Evolutionary conservation across 1,284 basidiomycete species (phyloP).

Genomic region (Ustilago vetiveriae): DNA sequence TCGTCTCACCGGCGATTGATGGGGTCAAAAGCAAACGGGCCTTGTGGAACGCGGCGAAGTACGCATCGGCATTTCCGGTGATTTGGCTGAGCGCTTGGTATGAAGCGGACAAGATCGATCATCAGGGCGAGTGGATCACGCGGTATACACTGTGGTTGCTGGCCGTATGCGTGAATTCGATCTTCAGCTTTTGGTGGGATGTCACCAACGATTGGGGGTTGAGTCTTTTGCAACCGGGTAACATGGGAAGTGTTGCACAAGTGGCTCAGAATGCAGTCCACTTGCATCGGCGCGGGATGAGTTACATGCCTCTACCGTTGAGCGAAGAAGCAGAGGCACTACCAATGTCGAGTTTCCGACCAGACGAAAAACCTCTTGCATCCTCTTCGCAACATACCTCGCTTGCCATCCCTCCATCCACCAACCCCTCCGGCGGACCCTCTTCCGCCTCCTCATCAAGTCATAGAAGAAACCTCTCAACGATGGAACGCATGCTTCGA

Average conservation of each 20-base stretch:
- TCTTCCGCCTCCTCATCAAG: not conserved
- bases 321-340: slow-evolving; percentile 18
- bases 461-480: slow-evolving; percentile 16
- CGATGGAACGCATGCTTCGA: slow-evolving; percentile 30
- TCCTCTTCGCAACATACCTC: not conserved
- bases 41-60: slow-evolving; percentile 94
- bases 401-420: slow-evolving; percentile 3
- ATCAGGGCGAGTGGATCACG: slow-evolving; percentile 18
- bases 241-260: slow-evolving; percentile 24
- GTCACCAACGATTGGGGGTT: slow-evolving; percentile 98
- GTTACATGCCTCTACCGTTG: slow-evolving; percentile 23
- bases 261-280: slow-evolving; percentile 22
- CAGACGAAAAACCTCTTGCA: slow-evolving; percentile 12
- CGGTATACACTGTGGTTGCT: slow-evolving; percentile 72
- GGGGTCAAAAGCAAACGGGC: slow-evolving; percentile 68
- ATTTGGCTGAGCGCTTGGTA: slow-evolving; percentile 73
- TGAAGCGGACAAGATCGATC: slow-evolving; percentile 28
- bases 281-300: slow-evolving; percentile 31
- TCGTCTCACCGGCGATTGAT: slow-evolving; percentile 5
- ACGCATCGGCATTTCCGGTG: slow-evolving; percentile 96
- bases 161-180: slow-evolving; percentile 84
- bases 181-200: slow-evolving; percentile 99
- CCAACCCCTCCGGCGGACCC: slow-evolving; percentile 4
- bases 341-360: slow-evolving; percentile 13
- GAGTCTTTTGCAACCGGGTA: slow-evolving; percentile 72